phyloP scores from a whole-genome alignment of 225 moss, liverwort and hornwort genomes.

The Sphagnum tenellum region DNA sequence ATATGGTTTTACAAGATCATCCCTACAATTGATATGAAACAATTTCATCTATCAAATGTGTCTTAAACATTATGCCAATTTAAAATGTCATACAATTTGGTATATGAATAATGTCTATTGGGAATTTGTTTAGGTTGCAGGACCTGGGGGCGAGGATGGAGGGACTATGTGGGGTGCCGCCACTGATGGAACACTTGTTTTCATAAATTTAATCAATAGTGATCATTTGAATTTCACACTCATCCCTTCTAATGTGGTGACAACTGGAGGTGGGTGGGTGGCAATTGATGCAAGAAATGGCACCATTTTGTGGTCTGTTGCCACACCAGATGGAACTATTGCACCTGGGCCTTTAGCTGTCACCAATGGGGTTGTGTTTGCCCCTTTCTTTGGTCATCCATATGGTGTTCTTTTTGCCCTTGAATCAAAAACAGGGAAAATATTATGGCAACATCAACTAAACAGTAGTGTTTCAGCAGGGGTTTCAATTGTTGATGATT shows the following conservation, averaged over 20 bases:
- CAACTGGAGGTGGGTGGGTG: constrained; percentile 15
- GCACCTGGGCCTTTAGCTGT: constrained; percentile 9
- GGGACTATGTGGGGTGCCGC: constrained; percentile 15
- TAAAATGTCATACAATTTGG: too few relatives aligned
- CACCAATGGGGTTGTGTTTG: constrained; percentile 15
- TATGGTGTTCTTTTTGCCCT: constrained; percentile 9
- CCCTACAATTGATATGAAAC: neutral
- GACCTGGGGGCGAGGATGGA: constrained; percentile 16
- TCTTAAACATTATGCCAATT: neutral
- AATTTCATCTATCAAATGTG: neutral
- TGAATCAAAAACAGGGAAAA: constrained; percentile 10
- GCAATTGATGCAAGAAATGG: constrained; percentile 14
- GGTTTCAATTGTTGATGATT: constrained; percentile 8
- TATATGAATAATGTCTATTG: neutral
- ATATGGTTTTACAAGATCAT: too few relatives aligned
- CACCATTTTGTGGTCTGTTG: constrained; percentile 14
- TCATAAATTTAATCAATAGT: constrained; percentile 21
- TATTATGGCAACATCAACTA: constrained; percentile 8
- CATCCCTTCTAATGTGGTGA: constrained; percentile 10
- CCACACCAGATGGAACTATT: constrained; percentile 3
- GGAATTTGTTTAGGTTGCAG: constrained; percentile 6
- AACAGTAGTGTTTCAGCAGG: constrained; percentile 9
- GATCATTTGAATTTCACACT: constrained; percentile 16
- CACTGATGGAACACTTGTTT: constrained; percentile 14
- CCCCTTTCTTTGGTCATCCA: neutral